Evolutionary conservation across 2,329 filamentous ascomycete species (phyloP).

Genomic region (Aspergillus uvarum): DNA sequence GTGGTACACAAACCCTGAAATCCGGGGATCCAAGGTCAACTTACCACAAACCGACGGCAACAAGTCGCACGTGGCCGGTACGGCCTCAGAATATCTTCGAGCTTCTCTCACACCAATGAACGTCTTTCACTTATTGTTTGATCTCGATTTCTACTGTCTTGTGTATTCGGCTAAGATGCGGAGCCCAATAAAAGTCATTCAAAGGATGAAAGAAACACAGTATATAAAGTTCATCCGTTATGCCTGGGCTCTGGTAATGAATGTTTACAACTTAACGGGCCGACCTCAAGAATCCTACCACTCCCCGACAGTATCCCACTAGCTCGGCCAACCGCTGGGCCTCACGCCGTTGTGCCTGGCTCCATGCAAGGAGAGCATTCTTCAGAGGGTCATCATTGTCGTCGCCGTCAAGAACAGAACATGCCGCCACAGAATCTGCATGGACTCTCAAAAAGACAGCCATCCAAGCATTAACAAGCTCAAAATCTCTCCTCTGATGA

Average conservation of each 20-base stretch:
- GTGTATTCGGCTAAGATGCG: not conserved
- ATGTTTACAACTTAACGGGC: slow-evolving; percentile 35
- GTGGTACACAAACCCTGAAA: not conserved
- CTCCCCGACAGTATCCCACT: slow-evolving; percentile 84
- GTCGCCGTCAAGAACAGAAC: slow-evolving; percentile 48
- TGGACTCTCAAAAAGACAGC: slow-evolving; percentile 85
- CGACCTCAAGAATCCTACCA: slow-evolving; percentile 75
- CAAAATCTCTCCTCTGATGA: slow-evolving; percentile 73
- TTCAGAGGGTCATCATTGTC: slow-evolving; percentile 49
- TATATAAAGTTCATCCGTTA: not conserved
- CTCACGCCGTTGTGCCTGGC: slow-evolving; percentile 69
- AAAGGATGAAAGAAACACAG: not conserved
- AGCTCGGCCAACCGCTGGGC: slow-evolving; percentile 68
- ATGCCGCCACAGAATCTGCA: slow-evolving; percentile 55
- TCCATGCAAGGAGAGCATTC: slow-evolving; percentile 66
- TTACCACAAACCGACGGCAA: not conserved
- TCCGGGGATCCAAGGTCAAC: not conserved
- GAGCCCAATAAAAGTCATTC: not conserved
- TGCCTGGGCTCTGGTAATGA: not conserved
- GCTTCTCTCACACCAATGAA: slow-evolving; percentile 11
- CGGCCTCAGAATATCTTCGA: slow-evolving; percentile 14
- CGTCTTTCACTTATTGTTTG: not conserved
- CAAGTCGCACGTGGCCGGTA: not conserved
- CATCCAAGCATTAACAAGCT: slow-evolving; percentile 97
- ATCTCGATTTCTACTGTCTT: not conserved